Conservation (phyloP, 805 yeast genomes). For the Suhomyces sp. region DNA sequence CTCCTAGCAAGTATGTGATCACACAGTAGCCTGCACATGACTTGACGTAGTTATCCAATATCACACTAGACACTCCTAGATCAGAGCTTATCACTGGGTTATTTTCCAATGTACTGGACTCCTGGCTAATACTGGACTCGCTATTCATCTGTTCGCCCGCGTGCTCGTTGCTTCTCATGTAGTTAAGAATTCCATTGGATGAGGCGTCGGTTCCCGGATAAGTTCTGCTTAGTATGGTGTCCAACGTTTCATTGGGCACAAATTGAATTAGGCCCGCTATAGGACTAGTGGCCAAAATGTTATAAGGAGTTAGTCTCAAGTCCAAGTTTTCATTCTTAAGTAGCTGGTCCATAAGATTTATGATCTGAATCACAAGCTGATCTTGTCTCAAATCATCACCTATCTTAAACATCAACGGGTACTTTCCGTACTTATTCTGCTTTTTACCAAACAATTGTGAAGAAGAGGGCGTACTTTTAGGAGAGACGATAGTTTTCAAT, state of each 20-base stretch:
- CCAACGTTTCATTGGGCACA: constrained; percentile 88
- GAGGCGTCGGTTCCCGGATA: constrained; percentile 16
- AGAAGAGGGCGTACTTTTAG: constrained; percentile 15
- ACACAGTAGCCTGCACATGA: constrained; percentile 99
- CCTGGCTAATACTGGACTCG: constrained; percentile 5
- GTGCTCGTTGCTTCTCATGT: constrained; percentile 50
- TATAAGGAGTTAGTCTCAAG: constrained; percentile 81
- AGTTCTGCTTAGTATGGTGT: constrained; percentile 57
- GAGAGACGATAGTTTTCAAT: constrained; percentile 52
- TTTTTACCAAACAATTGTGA: constrained; percentile 36
- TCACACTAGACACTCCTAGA: constrained; percentile 54
- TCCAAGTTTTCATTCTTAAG: constrained; percentile 88
- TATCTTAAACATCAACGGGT: constrained; percentile 86
- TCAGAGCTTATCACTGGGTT: constrained; percentile 36
- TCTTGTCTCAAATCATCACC: constrained; percentile 97
- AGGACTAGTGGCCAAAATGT: constrained; percentile 85
- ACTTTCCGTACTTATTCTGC: constrained; percentile 40
- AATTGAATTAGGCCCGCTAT: constrained; percentile 92
- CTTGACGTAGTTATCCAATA: constrained; percentile 90
- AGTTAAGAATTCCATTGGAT: constrained; percentile 73
- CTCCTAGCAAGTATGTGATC: constrained; percentile 89
- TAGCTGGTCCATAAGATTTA: constrained; percentile 84
- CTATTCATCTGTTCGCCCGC: neutral
- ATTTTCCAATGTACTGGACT: neutral
- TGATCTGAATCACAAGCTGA: constrained; percentile 93